Evolutionary conservation across 2,329 filamentous ascomycete genomes (phyloP), one percentile per base, ranked within the genome.

Genomic region (Arthrobotrys sphaeroides): DNA sequence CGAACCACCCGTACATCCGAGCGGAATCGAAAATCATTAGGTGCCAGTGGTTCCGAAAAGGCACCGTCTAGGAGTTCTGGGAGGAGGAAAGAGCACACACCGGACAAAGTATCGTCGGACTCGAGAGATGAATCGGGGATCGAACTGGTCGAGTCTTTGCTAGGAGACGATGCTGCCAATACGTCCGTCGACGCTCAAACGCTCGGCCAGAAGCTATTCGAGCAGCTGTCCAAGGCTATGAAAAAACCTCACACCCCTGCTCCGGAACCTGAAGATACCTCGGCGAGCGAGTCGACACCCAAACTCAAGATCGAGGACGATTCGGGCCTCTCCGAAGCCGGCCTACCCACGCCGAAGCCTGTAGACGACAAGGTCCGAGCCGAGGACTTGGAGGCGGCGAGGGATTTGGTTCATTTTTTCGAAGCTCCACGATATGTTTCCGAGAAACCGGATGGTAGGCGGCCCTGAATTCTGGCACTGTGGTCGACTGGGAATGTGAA

Each of bases 181-280:
- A 20, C 70, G 20, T 28, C 70, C 13, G 57, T 74, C 28, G 70
- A 74, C 13, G 62, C 70, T 49, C 53, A 74, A 40, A 16, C 38
- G 9, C 64, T 74, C 10, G 62, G 70, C 22, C 70, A 74, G 47
- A 74, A 74, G 53, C 57, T 74, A 16, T 74, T 74, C 33, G 70
- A 74, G 26, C 70, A 74, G 38, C 62, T 74, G 18, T 68, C 62
- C 22, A 74, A 60, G 57, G 70, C 62, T 13, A 74, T 74, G 57
- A 74, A 74, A 65, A 74, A 74, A 59, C 70, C 70, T 74, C 70
- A 74, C 49, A 74, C 70, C 70, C 70, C 70, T 68, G 70, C 70
- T 31, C 70, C 70, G 9, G 70, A 74, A 59, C 70, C 70, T 26
- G 70, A 74, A 68, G 70, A 74, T 18, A 26, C 64, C 47, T 67